These are phyloP conservation scores for Macroventuria anomochaeta DNA, from an alignment of 2,329 filamentous ascomycete species.

Conservation along the genomic window DNA sequence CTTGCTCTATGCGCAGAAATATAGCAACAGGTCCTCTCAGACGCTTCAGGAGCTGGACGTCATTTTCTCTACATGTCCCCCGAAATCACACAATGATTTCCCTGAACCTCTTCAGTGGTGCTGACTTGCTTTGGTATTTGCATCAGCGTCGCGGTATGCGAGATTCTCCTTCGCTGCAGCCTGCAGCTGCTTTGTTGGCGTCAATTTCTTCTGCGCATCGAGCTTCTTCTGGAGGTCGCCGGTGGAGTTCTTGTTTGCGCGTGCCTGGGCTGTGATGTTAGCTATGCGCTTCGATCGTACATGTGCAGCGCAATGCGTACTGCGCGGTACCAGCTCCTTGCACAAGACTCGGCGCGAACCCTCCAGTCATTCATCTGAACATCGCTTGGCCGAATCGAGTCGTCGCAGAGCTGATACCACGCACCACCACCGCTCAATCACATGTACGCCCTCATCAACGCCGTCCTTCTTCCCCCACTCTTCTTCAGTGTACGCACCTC, in stretches of 20 bases:
- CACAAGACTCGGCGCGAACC: not conserved
- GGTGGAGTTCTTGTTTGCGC: constrained; percentile 64
- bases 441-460: constrained; percentile 29
- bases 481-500: constrained; percentile 67
- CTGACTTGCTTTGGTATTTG: too few species aligned
- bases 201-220: constrained; percentile 77
- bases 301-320: not conserved
- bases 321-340: not conserved
- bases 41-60: too few species aligned
- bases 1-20: constrained; percentile 2
- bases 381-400: not conserved
- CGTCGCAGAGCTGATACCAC: not conserved
- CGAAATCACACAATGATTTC: too few species aligned
- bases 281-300: not conserved
- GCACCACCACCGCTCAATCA: constrained; percentile 6
- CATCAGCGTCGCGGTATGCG: too few species aligned
- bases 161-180: too few species aligned
- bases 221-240: constrained; percentile 67
- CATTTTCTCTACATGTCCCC: too few species aligned
- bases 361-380: not conserved
- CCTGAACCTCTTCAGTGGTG: too few species aligned
- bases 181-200: too few species aligned
- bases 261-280: constrained; percentile 59
- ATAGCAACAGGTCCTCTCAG: too few species aligned
- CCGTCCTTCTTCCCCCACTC: constrained; percentile 1